phyloP scores from a whole-genome alignment of 805 yeast genomes.

The Pichia paraexigua region DNA sequence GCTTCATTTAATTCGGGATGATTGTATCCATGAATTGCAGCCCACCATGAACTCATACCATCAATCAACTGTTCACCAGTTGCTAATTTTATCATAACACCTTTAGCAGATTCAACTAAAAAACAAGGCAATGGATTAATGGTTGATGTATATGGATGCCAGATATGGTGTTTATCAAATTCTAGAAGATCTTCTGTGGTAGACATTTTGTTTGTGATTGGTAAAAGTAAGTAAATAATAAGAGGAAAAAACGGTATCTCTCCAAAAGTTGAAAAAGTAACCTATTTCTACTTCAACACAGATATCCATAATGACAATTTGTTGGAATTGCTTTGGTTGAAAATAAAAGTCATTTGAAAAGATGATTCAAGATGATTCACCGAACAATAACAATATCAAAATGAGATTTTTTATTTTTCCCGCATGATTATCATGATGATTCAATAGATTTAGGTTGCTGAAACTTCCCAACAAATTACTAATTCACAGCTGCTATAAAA shows the following conservation, averaged over 20 bases:
- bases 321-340: background rate
- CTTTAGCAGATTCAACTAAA: constrained; percentile 6
- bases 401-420: background rate
- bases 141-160: constrained; percentile 9
- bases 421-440: background rate
- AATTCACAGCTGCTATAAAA: background rate
- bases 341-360: background rate
- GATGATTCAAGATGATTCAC: constrained; percentile 1
- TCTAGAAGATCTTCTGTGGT: background rate
- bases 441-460: background rate
- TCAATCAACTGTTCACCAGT: constrained; percentile 4
- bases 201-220: background rate
- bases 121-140: constrained; percentile 8
- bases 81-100: constrained; percentile 1
- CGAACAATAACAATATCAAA: background rate
- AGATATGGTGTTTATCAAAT: constrained; percentile 5
- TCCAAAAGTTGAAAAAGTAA: background rate
- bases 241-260: background rate
- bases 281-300: background rate
- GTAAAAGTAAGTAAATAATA: background rate
- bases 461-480: background rate
- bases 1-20: constrained; percentile 8
- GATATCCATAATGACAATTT: background rate
- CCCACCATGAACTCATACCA: constrained; percentile 10
- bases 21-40: constrained; percentile 8